A percentile compares a stretch with the other conserved stretches of the same genome.
phyloP scores from a whole-genome alignment of 768 basidiomycete genomes.

The Favolaschia claudopus region DNA sequence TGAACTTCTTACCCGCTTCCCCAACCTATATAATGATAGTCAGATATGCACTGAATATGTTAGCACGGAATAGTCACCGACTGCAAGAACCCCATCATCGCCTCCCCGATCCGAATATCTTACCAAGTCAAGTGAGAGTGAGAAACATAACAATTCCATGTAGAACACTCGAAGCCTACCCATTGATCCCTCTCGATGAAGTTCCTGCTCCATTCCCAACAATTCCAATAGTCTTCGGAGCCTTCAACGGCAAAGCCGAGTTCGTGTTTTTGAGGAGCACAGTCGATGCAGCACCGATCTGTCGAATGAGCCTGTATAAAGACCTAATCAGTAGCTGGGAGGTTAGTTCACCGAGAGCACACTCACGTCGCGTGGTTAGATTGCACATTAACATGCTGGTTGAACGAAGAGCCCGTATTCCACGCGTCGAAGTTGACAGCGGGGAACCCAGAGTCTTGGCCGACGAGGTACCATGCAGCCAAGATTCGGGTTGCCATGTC shows the following conservation, averaged over 20 bases:
- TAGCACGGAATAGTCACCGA: no score
- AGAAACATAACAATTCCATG: no score
- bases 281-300: constrained; percentile 54
- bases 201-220: constrained; percentile 68
- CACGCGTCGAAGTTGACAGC: constrained; percentile 67
- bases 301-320: constrained; percentile 41
- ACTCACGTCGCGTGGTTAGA: constrained; percentile 58
- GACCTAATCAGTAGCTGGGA: neutral
- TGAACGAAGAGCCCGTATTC: constrained; percentile 46
- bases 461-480: constrained; percentile 66
- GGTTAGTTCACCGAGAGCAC: neutral
- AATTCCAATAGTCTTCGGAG: constrained; percentile 50
- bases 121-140: neutral
- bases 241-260: constrained; percentile 23
- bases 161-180: no score
- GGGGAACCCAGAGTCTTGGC: constrained; percentile 66
- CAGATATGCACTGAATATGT: constrained; percentile 31
- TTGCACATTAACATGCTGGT: constrained; percentile 63
- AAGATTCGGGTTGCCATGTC: constrained; percentile 79
- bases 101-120: constrained; percentile 61
- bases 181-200: constrained; percentile 62
- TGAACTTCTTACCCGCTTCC: constrained; percentile 56
- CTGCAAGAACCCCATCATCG: constrained; percentile 64
- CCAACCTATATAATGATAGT: constrained; percentile 43
- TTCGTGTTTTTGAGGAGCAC: constrained; percentile 56